These are phyloP conservation scores for Colletotrichum cereale DNA, from an alignment of 2,329 filamentous ascomycete genomes.

Conservation along the genomic window DNA sequence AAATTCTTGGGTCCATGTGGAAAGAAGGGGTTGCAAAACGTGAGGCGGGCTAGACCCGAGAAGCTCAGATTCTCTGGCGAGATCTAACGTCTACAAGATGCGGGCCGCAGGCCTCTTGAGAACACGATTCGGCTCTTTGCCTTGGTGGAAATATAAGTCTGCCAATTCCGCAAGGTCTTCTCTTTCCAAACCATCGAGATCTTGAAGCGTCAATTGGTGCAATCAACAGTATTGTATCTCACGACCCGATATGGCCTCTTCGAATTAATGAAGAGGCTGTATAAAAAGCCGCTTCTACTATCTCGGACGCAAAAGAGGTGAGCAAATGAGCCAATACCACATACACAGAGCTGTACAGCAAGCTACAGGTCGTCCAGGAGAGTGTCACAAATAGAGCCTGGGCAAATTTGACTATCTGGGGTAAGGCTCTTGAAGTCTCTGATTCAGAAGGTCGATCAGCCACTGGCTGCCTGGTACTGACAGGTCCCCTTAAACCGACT, in stretches of 20 bases:
- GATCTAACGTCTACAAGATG: not conserved
- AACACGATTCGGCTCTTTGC: not conserved
- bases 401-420: slow-evolving; percentile 26
- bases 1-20: not conserved
- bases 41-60: not conserved
- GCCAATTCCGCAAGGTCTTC: not conserved
- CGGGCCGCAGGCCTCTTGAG: not conserved
- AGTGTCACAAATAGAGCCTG: slow-evolving; percentile 20
- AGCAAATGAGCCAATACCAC: not conserved
- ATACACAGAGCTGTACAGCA: slow-evolving; percentile 25
- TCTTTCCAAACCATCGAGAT: not conserved
- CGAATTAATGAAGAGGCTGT: not conserved
- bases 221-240: no score
- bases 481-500: slow-evolving; percentile 29
- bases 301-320: not conserved
- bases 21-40: not conserved
- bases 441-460: slow-evolving; percentile 8
- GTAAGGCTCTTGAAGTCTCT: slow-evolving; percentile 8
- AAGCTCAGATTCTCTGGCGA: not conserved
- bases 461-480: not conserved
- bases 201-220: not conserved
- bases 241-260: no score
- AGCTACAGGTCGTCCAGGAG: slow-evolving; percentile 28
- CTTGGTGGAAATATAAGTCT: no score
- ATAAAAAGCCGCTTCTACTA: not conserved